phyloP scores from a whole-genome alignment of 202 grass and related monocot genomes.

The Thinopyrum obtusiflorum region DNA sequence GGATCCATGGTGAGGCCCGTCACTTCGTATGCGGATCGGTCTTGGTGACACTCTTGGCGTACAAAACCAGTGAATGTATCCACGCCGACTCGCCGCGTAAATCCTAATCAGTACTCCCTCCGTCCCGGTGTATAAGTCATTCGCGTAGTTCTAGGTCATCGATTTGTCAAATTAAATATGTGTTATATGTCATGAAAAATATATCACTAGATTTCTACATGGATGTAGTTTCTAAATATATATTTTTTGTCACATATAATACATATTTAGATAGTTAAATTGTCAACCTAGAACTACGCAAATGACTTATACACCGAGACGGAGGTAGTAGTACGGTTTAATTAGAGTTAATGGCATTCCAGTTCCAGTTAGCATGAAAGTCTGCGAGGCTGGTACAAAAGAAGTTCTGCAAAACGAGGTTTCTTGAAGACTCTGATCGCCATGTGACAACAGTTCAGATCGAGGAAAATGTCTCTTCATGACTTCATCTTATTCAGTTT shows the following conservation, averaged over 20 bases:
- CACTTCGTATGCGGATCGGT: no score
- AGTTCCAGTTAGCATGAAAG: not conserved
- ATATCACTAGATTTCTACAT: no score
- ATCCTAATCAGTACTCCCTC: not conserved
- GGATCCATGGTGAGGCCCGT: no score
- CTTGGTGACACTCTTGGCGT: not conserved
- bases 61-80: not conserved
- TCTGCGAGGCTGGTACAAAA: not conserved
- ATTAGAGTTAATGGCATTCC: not conserved
- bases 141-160: no score
- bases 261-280: no score
- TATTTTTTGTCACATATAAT: no score
- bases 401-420: not conserved
- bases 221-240: no score
- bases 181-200: no score
- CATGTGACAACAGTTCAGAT: constrained; percentile 1
- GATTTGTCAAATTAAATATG: no score
- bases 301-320: no score
- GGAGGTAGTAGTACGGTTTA: not conserved
- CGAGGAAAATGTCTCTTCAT: not conserved
- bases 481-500: not conserved
- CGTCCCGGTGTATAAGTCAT: no score
- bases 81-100: constrained; percentile 15
- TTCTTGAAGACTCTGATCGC: not conserved
- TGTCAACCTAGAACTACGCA: no score